phyloP scores from a whole-genome alignment of 148 eudicot species.

The Rhododendron molle region DNA sequence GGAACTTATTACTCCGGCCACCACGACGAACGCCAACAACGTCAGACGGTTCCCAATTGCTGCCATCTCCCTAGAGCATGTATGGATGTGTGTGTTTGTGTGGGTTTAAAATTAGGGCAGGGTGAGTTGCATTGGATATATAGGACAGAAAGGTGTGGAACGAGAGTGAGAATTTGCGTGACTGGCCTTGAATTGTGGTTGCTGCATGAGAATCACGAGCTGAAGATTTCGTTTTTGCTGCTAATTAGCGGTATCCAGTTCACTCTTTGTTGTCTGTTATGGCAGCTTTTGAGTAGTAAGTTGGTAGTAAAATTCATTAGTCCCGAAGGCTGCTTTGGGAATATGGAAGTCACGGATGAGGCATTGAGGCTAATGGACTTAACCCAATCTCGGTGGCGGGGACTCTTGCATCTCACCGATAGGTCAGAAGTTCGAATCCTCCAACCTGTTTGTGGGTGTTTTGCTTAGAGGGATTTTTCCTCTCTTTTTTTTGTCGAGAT shows the following conservation, averaged over 20 bases:
- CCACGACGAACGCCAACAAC: conserved; percentile 9
- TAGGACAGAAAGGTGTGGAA: background rate
- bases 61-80: conserved; percentile 5
- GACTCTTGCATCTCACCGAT: too few relatives aligned
- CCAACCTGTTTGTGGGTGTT: too few relatives aligned
- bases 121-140: background rate
- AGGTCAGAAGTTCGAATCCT: too few relatives aligned
- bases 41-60: conserved; percentile 19
- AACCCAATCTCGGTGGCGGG: too few relatives aligned
- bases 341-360: too few relatives aligned
- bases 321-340: too few relatives aligned
- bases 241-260: background rate
- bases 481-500: too few relatives aligned
- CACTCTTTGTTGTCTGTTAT: background rate
- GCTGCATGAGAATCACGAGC: conserved; percentile 1
- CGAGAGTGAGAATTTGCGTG: background rate
- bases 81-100: background rate
- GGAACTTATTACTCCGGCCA: background rate
- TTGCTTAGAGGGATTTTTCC: too few relatives aligned
- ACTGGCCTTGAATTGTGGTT: background rate
- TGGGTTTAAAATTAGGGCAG: background rate
- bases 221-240: background rate
- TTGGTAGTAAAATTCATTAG: background rate
- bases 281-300: background rate
- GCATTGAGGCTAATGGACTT: too few relatives aligned